Evolutionary conservation across 1,139 yeast species (phyloP).

Genomic region (Saccharomyces hybrid): DNA sequence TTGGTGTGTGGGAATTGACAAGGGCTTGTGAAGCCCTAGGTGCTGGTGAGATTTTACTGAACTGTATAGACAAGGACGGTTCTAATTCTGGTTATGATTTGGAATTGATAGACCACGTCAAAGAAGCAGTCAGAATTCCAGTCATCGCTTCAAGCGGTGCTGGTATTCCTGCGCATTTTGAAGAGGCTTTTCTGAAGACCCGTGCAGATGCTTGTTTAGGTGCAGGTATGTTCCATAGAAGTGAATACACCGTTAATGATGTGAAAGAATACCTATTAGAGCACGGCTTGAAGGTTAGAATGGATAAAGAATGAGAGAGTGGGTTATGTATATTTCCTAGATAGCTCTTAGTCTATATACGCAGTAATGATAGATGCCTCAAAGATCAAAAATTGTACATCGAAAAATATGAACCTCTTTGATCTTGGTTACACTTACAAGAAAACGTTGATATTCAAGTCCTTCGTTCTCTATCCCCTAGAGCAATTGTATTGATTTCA

Average conservation of each 20-base stretch:
- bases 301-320: conserved; percentile 28
- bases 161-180: conserved; percentile 83
- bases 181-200: conserved; percentile 74
- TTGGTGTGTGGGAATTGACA: conserved; percentile 87
- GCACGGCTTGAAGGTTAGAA: conserved; percentile 47
- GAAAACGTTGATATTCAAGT: too few relatives aligned
- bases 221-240: conserved; percentile 96
- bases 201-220: conserved; percentile 93
- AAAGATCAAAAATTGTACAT: background rate
- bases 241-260: conserved; percentile 77
- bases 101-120: conserved; percentile 72
- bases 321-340: background rate
- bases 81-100: conserved; percentile 86
- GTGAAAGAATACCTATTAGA: conserved; percentile 61
- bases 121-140: conserved; percentile 70
- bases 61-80: conserved; percentile 95
- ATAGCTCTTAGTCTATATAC: background rate
- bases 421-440: background rate
- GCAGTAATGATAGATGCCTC: background rate
- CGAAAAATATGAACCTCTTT: too few relatives aligned
- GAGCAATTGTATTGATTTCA: background rate
- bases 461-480: too few relatives aligned
- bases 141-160: conserved; percentile 98
- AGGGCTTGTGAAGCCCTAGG: conserved; percentile 86
- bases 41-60: conserved; percentile 90